These are phyloP conservation scores for Nannochloropsis granulata DNA, from an alignment of 108 stramenopile genomes.

Conservation along the genomic window DNA sequence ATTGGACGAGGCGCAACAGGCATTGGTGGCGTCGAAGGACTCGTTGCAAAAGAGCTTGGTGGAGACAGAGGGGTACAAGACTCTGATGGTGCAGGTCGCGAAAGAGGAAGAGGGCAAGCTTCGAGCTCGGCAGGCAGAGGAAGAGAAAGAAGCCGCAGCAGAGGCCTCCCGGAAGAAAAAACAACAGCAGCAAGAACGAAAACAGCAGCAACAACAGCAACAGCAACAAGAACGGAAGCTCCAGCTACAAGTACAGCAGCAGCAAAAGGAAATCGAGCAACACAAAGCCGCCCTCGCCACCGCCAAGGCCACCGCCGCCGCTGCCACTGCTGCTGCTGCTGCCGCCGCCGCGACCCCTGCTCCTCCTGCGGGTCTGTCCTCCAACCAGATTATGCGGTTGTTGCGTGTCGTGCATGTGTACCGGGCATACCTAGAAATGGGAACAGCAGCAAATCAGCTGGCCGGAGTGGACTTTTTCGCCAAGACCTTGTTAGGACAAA, in stretches of 20 bases:
- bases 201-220: background rate
- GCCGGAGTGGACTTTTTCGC: background rate
- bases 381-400: background rate
- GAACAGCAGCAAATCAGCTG: background rate
- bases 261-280: background rate
- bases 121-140: background rate
- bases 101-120: background rate
- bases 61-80: background rate
- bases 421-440: background rate
- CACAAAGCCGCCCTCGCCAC: background rate
- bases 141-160: background rate
- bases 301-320: background rate
- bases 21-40: background rate
- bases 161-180: background rate
- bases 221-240: background rate
- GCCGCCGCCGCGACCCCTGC: background rate
- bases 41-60: background rate
- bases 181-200: background rate
- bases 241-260: background rate
- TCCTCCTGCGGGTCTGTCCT: background rate
- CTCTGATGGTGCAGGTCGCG: background rate
- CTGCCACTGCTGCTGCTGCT: background rate
- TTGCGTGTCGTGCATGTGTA: background rate
- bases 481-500: background rate
- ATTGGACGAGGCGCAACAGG: background rate